Conservation (phyloP, 495 filamentous ascomycete genomes). For the Penicillium cinerascens region DNA sequence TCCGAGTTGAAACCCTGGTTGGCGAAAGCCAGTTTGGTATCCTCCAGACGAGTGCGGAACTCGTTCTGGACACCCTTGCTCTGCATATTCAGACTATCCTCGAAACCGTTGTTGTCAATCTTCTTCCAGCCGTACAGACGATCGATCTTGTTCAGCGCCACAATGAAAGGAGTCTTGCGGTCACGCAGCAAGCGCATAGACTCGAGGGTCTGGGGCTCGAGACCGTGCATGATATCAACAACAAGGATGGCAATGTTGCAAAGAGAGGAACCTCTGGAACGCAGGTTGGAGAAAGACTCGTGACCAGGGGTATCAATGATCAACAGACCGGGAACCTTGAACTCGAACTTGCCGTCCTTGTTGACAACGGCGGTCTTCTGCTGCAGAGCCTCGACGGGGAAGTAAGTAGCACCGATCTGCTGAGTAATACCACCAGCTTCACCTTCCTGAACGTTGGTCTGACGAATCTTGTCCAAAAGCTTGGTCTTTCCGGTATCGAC, state of each 20-base stretch:
- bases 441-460: slow-evolving; percentile 98
- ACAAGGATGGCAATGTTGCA: slow-evolving; percentile 99
- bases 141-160: slow-evolving; percentile 99
- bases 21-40: slow-evolving; percentile 88
- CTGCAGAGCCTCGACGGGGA: slow-evolving; percentile 89
- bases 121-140: slow-evolving; percentile 98
- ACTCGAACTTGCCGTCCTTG: slow-evolving; percentile 82
- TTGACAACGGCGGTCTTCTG: slow-evolving; percentile 94
- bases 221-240: slow-evolving; percentile 99
- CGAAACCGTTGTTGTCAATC: slow-evolving; percentile 97
- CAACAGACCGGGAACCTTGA: slow-evolving; percentile 95
- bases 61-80: slow-evolving; percentile 93
- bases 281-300: slow-evolving; percentile 99
- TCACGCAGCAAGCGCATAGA: slow-evolving; percentile 93
- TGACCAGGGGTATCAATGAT: slow-evolving; percentile 99
- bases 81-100: slow-evolving; percentile 83
- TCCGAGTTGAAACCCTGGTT: slow-evolving; percentile 98
- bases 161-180: slow-evolving; percentile 95
- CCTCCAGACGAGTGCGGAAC: slow-evolving; percentile 84
- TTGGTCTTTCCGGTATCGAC: slow-evolving; percentile 99
- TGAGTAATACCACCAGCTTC: slow-evolving; percentile 99
- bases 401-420: slow-evolving; percentile 99
- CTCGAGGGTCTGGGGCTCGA: slow-evolving; percentile 96
- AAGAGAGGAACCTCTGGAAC: slow-evolving; percentile 91
- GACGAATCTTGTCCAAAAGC: slow-evolving; percentile 95